Percentiles rank a stretch among this genome's conserved stretches.
Evolutionary conservation across 345 rosid genomes (phyloP).

Genomic region (Brassica nigra): DNA sequence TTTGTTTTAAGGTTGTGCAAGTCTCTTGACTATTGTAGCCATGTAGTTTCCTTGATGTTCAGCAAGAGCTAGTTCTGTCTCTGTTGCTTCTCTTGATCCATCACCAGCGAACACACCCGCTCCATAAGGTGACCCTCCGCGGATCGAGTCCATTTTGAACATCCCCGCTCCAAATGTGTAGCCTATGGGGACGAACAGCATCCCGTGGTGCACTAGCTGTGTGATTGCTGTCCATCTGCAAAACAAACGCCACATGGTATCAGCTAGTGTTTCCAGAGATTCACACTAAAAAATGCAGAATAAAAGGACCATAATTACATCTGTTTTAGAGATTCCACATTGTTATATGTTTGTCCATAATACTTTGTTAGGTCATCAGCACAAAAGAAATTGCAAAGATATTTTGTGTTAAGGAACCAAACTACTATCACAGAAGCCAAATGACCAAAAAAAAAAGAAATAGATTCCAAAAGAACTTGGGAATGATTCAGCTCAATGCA

Average conservation of each 20-base stretch:
- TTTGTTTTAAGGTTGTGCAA: conserved; percentile 38
- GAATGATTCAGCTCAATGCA: not conserved
- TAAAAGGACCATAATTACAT: not conserved
- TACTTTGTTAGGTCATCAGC: not conserved
- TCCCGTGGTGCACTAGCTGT: conserved; percentile 80
- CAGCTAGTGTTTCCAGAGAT: not conserved
- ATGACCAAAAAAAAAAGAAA: not conserved
- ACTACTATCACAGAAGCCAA: not conserved
- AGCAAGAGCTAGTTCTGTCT: conserved; percentile 65
- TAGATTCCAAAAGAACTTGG: not conserved
- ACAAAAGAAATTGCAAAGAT: not conserved
- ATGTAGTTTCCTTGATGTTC: conserved; percentile 83
- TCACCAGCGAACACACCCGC: conserved; percentile 76
- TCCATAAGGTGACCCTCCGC: conserved; percentile 83
- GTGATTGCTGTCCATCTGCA: conserved; percentile 79
- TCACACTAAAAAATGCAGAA: not conserved
- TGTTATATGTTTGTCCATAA: not conserved
- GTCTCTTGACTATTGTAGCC: conserved; percentile 70
- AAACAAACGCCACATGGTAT: not conserved
- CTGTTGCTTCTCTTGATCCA: conserved; percentile 75
- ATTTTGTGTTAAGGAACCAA: not conserved
- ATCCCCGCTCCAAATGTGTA: conserved; percentile 83
- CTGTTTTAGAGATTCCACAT: not conserved
- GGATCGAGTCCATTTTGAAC: conserved; percentile 74
- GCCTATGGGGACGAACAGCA: conserved; percentile 84